Evolutionary conservation across 805 yeast genomes (phyloP).

Genomic region (Yueomyces sinensis): DNA sequence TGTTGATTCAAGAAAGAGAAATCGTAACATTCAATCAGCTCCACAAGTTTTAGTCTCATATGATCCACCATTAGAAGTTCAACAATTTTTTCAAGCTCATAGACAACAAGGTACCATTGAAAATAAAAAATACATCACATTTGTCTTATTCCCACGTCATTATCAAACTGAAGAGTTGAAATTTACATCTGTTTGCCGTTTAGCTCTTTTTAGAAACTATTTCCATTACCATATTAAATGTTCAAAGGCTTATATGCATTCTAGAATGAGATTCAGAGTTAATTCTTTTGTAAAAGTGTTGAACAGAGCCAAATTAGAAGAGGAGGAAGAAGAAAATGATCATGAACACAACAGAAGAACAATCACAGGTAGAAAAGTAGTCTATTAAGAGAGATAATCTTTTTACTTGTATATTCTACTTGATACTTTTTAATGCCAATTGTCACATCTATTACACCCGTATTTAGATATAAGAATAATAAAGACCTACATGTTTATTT

Average conservation of each 20-base stretch:
- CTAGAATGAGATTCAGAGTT: conserved; percentile 95
- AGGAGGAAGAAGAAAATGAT: conserved; percentile 44
- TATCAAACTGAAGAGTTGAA: conserved; percentile 47
- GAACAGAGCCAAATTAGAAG: conserved; percentile 94
- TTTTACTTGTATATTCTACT: too few relatives aligned
- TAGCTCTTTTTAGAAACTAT: conserved; percentile 86
- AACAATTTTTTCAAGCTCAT: conserved; percentile 9
- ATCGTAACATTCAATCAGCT: conserved; percentile 90
- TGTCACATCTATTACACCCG: too few relatives aligned
- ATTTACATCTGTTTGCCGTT: conserved; percentile 53
- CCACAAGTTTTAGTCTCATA: conserved; percentile 93
- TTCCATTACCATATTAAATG: conserved; percentile 98
- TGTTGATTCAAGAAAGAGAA: conserved; percentile 88
- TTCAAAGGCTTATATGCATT: conserved; percentile 95
- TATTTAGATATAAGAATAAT: too few relatives aligned
- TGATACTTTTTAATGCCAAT: too few relatives aligned
- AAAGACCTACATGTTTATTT: too few relatives aligned
- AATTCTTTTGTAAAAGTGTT: conserved; percentile 87
- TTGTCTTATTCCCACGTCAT: conserved; percentile 77
- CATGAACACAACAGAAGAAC: conserved; percentile 19
- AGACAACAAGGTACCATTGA: conserved; percentile 13
- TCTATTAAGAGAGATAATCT: too few relatives aligned
- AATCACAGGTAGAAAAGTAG: conserved; percentile 23
- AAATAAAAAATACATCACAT: conserved; percentile 36
- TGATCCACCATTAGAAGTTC: conserved; percentile 87